Base-by-base conservation (phyloP, 1,284 basidiomycete genomes). In the Uromyces viciae-fabae region DNA sequence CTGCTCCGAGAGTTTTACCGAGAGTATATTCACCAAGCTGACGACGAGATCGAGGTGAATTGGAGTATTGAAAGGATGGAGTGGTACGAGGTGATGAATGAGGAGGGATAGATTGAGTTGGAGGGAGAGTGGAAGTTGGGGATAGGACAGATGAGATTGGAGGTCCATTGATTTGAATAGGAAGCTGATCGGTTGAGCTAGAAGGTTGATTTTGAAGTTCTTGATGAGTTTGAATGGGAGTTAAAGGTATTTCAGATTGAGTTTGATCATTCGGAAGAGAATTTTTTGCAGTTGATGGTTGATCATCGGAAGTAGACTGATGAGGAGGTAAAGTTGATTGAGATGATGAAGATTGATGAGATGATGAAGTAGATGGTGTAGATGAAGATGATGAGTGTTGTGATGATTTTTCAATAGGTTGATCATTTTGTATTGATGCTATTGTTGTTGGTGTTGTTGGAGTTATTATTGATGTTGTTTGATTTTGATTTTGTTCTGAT, bases 1-100 rank as follows among this genome's bases (percentile, higher is more conserved):
- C 96, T 54, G 95, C 95, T 71, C 97, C 96, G 46, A 99, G 89
- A 2, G 96, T 98, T 89, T 98, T 98, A 84, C 94, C 94, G 82
- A 99, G 90, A 82, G 93, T 93, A 88, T 98, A 99, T 86, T 98
- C 94, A 56, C 96, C 95, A 17, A 99, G 85, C 82, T 88, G 83
- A 91, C 89, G 82, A 75, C 85, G 68, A 66, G 78, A 81, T 64
- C 78, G 68, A 49, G 43, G 38, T 1, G 77, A 36, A 52, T 60
- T 79, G 68, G 42, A 71, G 66, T 77, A 31, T 22, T 28, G 46
- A 7, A 42, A 46, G 19, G 25, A 43, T 40, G 38, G 75, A 1
- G 33, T 7, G 11, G 40, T 58, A 25, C 58, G 43, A 38, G 56
- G 56, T 14, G 74, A 46, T 4, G 43, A 46, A 77, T 52, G 40